Base-by-base conservation (phyloP, 176 grass and related monocot genomes). In the Aegilops sharonensis region DNA sequence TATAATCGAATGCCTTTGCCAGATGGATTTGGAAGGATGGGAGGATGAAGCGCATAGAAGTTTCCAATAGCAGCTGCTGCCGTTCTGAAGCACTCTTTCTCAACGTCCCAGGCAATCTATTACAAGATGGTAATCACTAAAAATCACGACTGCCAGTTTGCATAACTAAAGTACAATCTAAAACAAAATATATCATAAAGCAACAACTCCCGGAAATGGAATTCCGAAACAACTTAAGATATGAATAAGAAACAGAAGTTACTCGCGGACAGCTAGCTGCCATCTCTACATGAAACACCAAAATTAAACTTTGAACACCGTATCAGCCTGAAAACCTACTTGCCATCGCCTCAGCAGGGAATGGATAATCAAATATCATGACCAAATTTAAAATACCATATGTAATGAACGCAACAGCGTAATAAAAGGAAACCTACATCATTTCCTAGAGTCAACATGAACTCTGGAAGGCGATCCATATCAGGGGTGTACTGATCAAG, bases 401-500 rank as follows among this genome's bases (percentile, higher is more conserved):
- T 35, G 34, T 35, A 35, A 35, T 35, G 34, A 35, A 35, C 34
- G 34, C 5, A 35, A 35, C 5, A 35, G 34, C 4, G 5, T 35
- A 35, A 35, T 35, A 85, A 72, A 57, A 92, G 50, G 78, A 79
- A 87, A 89, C 90, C 25, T 91, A 95, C 95, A 91, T 98, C 95
- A 88, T 95, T 95, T 54, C 79, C 91, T 66, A 95, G 81, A 86
- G 88, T 84, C 84, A 98, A 84, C 73, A 95, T 45, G 78, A 95
- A 98, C 84, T 98, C 93, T 89, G 95, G 95, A 47, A 94, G 69
- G 35, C 88, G 86, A 34, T 98, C 93, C 93, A 94, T 94, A 79
- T 94, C 95, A 86, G 95, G 95, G 77, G 87, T 90, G 82, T 98
- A 91, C 81, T 98, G 95, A 81, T 98, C 95, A 84, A 98, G 95